Evolutionary conservation across 2,329 filamentous ascomycete species (phyloP).

Genomic region (Aspergillus intermedius): DNA sequence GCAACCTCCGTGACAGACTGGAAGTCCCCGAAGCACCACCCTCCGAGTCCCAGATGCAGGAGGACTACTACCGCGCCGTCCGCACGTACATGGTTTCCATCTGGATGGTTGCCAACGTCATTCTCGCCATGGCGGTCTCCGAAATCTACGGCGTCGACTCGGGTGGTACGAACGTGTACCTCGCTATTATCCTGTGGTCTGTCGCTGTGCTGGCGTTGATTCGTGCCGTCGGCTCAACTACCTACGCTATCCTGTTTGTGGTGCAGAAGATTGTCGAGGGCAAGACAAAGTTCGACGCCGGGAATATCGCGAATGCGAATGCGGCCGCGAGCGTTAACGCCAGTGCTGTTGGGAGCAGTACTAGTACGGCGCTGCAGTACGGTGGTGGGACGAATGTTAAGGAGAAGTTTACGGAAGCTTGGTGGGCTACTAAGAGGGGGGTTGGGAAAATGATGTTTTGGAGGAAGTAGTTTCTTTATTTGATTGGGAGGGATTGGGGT

Average conservation of each 20-base stretch:
- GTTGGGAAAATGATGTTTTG: conserved; percentile 35
- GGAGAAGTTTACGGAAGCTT: conserved; percentile 30
- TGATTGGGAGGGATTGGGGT: background rate
- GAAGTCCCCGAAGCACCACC: conserved; percentile 61
- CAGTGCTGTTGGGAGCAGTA: conserved; percentile 12
- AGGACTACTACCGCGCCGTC: conserved; percentile 97
- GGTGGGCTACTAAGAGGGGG: conserved; percentile 29
- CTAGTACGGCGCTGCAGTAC: conserved; percentile 19
- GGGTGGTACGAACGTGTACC: conserved; percentile 78
- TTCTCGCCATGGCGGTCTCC: conserved; percentile 86
- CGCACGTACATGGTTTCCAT: conserved; percentile 95
- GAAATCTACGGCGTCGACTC: conserved; percentile 71
- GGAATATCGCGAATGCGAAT: conserved; percentile 25
- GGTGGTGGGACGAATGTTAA: conserved; percentile 27
- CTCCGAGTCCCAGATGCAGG: conserved; percentile 78
- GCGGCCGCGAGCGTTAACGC: conserved; percentile 14
- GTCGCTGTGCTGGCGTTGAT: conserved; percentile 84
- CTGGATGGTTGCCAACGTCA: conserved; percentile 88
- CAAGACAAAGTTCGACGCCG: conserved; percentile 55
- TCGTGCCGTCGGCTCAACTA: conserved; percentile 71
- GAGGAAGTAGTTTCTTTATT: conserved; percentile 24
- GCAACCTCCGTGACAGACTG: conserved; percentile 87
- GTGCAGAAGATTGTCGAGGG: conserved; percentile 84
- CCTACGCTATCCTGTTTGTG: conserved; percentile 77
- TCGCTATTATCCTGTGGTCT: conserved; percentile 87